Conservation (phyloP, 2,329 filamentous ascomycete genomes). For the Diaporthe aspalathi region DNA sequence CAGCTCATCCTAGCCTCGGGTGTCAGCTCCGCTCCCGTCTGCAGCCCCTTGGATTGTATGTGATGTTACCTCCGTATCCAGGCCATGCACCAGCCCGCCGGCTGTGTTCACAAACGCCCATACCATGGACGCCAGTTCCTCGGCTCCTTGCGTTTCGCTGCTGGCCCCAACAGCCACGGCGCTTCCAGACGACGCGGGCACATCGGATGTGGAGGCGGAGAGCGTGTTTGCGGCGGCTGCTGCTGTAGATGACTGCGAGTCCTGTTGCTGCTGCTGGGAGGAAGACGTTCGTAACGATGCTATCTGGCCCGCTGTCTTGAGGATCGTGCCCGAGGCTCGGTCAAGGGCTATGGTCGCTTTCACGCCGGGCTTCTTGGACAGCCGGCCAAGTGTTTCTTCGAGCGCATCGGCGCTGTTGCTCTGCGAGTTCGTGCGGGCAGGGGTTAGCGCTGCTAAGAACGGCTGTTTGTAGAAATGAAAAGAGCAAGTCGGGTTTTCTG, state of each 20-base stretch:
- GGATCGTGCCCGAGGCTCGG: conserved; percentile 76
- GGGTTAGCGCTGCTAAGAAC: conserved; percentile 42
- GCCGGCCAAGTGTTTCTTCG: conserved; percentile 72
- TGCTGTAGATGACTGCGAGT: conserved; percentile 33
- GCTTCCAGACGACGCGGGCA: conserved; percentile 47
- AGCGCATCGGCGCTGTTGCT: conserved; percentile 68
- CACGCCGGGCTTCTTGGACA: conserved; percentile 82
- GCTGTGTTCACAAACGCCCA: conserved; percentile 80
- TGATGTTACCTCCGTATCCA: conserved; percentile 73
- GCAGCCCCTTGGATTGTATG: conserved; percentile 16
- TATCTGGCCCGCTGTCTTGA: conserved; percentile 79
- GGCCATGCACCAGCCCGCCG: conserved; percentile 75
- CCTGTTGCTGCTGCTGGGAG: conserved; percentile 35
- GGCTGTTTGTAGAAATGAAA: not conserved
- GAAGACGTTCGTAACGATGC: conserved; percentile 65
- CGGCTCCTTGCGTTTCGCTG: conserved; percentile 68
- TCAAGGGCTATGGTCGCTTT: conserved; percentile 83
- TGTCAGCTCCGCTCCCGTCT: conserved; percentile 22
- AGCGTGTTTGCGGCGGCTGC: conserved; percentile 46
- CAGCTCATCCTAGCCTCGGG: conserved; percentile 72
- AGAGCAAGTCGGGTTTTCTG: not conserved
- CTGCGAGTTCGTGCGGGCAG: conserved; percentile 43
- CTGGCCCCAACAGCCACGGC: conserved; percentile 53
- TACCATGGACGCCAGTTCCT: conserved; percentile 80
- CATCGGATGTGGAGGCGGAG: conserved; percentile 25